Base-by-base conservation (phyloP, 345 rosid species). In the Linum lewisii region DNA sequence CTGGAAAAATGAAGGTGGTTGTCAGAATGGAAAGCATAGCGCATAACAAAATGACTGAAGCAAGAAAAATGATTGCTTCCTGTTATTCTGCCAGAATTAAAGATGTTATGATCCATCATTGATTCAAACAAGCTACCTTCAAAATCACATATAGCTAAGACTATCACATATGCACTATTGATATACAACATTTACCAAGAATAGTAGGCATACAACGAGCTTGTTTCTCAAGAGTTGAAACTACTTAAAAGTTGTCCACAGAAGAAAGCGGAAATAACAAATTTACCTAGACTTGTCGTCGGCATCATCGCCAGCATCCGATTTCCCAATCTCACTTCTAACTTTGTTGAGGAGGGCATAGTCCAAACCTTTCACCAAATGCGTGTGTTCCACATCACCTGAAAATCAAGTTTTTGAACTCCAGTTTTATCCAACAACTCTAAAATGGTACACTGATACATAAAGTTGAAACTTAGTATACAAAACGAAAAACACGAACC, bases 341-440 rank as follows among this genome's bases (percentile, higher is more conserved):
- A 92, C 87, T 73, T 92, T 92, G 64, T 86, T 84, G 58, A 92
- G 81, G 63, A 92, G 71, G 18, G 97, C 98, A 78, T 82, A 88
- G 79, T 92, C 98, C 77, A 92, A 76, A 22, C 97, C 97, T 75
- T 92, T 92, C 71, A 92, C 98, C 82, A 92, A 82, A 82, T 92
- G 98, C 1, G 97, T 92, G 54, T 92, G 98, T 65, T 92, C 97
- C 67, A 92, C 94, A 69, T 92, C 98, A 67, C 97, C 97, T 90
- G 61, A 36, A 51, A 53, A 60, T 37, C 20, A 70, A 9, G 8
- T 57, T 32, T 5, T 16, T 7, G 47, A 16, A 16, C 63, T n/a
- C 38, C 66, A 69, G n/a, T 38, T 8, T 16, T 7, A 51, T 19
- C 24, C 54, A 42, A 11, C 16, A 42, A 11, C 47, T 42, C 47